Evolutionary conservation across 2,329 filamentous ascomycete genomes (phyloP), one percentile per base, ranked within the genome.

Genomic region (Epichloe hybrida): DNA sequence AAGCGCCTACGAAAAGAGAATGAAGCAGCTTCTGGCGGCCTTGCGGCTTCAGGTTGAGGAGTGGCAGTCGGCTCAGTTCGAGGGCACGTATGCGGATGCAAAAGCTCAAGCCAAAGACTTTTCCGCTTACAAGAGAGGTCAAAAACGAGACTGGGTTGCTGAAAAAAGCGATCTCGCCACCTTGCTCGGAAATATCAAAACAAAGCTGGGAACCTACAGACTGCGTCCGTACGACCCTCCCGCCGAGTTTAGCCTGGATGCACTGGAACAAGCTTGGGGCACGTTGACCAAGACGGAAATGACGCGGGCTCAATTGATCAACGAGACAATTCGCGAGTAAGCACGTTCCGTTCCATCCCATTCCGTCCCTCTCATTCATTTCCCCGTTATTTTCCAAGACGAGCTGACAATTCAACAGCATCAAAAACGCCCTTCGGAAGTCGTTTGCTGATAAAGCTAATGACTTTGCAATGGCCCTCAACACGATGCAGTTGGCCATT

Each of bases 381-480:
- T 39, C 6, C 20, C 2, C 3, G n/a, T 5, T 12, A 27, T 6
- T n/a, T 13, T 44, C 5, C 21, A 8, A 6, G n/a, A 21, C 21
- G 37, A 52, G 52, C 65, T 70, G 58, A 73, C 61, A 44, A 9
- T 5, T 11, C 0, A n/a, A 21, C 54, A 85, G 82, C 65, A 97
- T 98, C 76, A 98, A 98, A 67, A 96, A 98, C 65, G 84, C 83
- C 11, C 79, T 98, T 34, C 86, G 93, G 46, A 88, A 84, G 61
- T 88, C 86, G 1, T 98, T 98, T 66, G 93, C 93, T 15, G 90
- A 97, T 70, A 97, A 96, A 71, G 93, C 93, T 54, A 98, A 98
- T 63, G 91, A 97, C 68, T 96, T 98, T 69, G 93, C 93, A 8
- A 76, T 96, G 58, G 90, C 93, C 4, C 78, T 98, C 53, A 95